Percentiles rank a stretch among this genome's conserved stretches.
phyloP scores from a whole-genome alignment of 495 filamentous ascomycete species.

The Podospora bellae-mahoneyi region DNA sequence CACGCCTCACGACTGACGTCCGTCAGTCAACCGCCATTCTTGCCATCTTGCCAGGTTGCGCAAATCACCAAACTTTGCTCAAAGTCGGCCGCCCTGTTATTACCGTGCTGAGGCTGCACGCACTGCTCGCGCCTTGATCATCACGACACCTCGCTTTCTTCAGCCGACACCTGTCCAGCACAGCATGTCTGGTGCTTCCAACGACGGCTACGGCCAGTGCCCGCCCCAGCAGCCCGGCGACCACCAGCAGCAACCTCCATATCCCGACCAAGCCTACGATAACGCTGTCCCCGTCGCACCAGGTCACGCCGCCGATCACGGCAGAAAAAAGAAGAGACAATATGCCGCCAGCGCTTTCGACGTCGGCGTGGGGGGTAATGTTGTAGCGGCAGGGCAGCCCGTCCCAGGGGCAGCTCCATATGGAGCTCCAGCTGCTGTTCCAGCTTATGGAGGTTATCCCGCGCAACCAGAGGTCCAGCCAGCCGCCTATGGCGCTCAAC shows the following conservation, averaged over 20 bases:
- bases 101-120: conserved; percentile 15
- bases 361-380: conserved; percentile 86
- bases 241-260: conserved; percentile 39
- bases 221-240: conserved; percentile 62
- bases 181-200: conserved; percentile 50
- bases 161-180: conserved; percentile 14
- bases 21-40: neutral
- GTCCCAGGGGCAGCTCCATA: conserved; percentile 35
- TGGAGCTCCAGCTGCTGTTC: conserved; percentile 36
- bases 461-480: conserved; percentile 54
- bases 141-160: conserved; percentile 7
- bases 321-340: conserved; percentile 78
- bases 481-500: conserved; percentile 48
- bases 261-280: conserved; percentile 37
- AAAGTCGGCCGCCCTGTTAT: neutral
- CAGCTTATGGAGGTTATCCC: conserved; percentile 56
- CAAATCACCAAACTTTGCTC: conserved; percentile 1
- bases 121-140: conserved; percentile 14
- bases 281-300: conserved; percentile 36
- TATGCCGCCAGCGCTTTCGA: conserved; percentile 96
- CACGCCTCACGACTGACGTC: conserved; percentile 14
- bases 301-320: conserved; percentile 47
- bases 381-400: conserved; percentile 52
- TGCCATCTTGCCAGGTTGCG: conserved; percentile 15
- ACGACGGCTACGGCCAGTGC: conserved; percentile 55